Evolutionary conservation across 257 asterid genomes (phyloP), one percentile per base, ranked within the genome.

Genomic region (Nicotiana paniculata): DNA sequence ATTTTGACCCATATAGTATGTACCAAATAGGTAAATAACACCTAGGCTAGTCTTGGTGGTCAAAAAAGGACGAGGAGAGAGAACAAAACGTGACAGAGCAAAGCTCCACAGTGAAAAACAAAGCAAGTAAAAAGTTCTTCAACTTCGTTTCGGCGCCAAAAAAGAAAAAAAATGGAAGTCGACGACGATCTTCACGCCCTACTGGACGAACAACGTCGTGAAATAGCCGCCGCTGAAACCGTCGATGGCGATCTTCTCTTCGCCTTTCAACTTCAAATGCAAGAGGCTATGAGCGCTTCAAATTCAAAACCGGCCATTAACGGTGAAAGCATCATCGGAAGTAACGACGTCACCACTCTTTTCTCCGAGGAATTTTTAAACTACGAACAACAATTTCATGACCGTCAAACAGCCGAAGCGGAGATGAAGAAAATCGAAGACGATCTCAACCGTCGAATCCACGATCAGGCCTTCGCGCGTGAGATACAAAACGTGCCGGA

Each of bases 381-480:
- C 13, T 83, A 75, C 86, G 93, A 91, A 4, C 88, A 39, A 62
- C 87, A 85, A 64, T 32, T 84, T 17, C 77, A 63, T 48, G 91
- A 83, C 67, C 90, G 75, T 4, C 11, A 58, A 18, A 33, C 5
- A 2, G 81, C 82, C 17, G 67, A 65, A 53, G 81, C 87, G 28
- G 87, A 89, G 83, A 80, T 21, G 83, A 85, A 43, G 85, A 59
- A 80, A 82, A 78, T 85, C 51, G 76, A 81, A 53, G 65, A 76
- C 67, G 93, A 92, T 79, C 90, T 92, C 79, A 80, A 75, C 88
- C 95, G 91, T 67, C 90, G 85, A 74, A 77, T 86, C 53, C 95
- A 91, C 81, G 97, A 92, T 79, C 95, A 86, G 26, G 88, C 90
- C 12, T 87, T 90, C 43, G 95, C 95, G 9, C 87, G 85, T 15